These are phyloP conservation scores for Mrakia blollopis DNA, from an alignment of 768 basidiomycete genomes.

Conservation along the genomic window DNA sequence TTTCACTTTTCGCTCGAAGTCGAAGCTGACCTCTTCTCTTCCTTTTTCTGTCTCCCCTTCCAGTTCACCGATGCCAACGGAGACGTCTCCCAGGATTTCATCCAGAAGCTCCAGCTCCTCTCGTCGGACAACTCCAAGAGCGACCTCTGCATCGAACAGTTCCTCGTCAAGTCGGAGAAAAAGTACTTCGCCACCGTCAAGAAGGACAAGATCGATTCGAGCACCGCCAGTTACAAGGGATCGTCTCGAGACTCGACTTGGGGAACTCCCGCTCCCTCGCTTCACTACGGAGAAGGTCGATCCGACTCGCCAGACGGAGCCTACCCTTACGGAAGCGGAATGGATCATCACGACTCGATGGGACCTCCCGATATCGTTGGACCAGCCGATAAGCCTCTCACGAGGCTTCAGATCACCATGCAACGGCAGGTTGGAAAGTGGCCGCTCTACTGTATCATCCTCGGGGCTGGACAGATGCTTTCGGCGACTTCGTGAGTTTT, in stretches of 20 bases:
- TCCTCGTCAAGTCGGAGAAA: conserved; percentile 83
- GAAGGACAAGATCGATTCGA: conserved; percentile 63
- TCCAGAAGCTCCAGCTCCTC: conserved; percentile 71
- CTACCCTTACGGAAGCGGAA: conserved; percentile 15
- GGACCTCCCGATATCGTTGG: conserved; percentile 24
- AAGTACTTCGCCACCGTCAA: conserved; percentile 86
- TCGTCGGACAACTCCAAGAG: conserved; percentile 82
- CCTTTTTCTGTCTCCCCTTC: conserved; percentile 12
- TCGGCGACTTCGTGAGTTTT: conserved; percentile 63
- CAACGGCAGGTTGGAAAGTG: conserved; percentile 73
- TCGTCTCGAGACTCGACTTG: conserved; percentile 75
- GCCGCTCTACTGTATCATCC: conserved; percentile 63
- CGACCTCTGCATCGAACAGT: conserved; percentile 88
- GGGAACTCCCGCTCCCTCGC: conserved; percentile 57
- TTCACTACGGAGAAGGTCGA: conserved; percentile 40
- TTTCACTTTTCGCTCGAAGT: neutral
- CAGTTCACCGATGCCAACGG: conserved; percentile 93
- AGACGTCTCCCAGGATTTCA: conserved; percentile 82
- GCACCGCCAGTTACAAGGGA: conserved; percentile 54
- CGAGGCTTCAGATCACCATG: conserved; percentile 75
- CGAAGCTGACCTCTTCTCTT: neutral
- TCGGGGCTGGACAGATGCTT: conserved; percentile 56
- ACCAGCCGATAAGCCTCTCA: conserved; percentile 55
- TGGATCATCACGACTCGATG: conserved; percentile 4
- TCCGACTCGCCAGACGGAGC: conserved; percentile 26